Percentiles rank a stretch among this genome's conserved stretches.
Conservation (phyloP, 495 filamentous ascomycete genomes). For the Chaetomium tenue region DNA sequence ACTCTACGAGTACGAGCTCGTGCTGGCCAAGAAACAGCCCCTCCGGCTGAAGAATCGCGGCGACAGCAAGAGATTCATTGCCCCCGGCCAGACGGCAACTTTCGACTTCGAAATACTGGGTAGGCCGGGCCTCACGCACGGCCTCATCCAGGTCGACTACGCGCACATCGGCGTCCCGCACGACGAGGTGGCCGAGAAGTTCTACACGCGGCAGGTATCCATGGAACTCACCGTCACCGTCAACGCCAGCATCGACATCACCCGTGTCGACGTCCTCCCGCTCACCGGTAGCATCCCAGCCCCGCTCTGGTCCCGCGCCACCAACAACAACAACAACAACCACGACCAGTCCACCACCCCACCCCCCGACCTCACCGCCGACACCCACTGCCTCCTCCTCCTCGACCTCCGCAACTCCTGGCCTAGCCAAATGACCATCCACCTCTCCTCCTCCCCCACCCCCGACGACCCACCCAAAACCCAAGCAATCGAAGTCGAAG, state of each 20-base stretch:
- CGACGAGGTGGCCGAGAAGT: slow-evolving; percentile 63
- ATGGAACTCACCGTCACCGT: slow-evolving; percentile 85
- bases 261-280: slow-evolving; percentile 74
- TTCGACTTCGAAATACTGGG: slow-evolving; percentile 85
- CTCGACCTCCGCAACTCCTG: slow-evolving; percentile 87
- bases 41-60: slow-evolving; percentile 61
- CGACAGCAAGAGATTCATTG: slow-evolving; percentile 57
- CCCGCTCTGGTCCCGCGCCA: slow-evolving; percentile 44
- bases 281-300: slow-evolving; percentile 55
- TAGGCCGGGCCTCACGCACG: slow-evolving; percentile 79
- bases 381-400: slow-evolving; percentile 73
- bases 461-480: slow-evolving; percentile 23
- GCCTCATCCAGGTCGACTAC: slow-evolving; percentile 80
- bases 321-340: slow-evolving; percentile 27
- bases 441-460: slow-evolving; percentile 36
- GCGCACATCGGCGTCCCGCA: slow-evolving; percentile 64
- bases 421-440: slow-evolving; percentile 70
- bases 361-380: slow-evolving; percentile 33
- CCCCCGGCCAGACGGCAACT: slow-evolving; percentile 63
- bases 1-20: slow-evolving; percentile 79
- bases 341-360: slow-evolving; percentile 25
- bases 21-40: slow-evolving; percentile 70
- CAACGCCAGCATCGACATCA: slow-evolving; percentile 81
- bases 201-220: slow-evolving; percentile 80
- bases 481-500: slow-evolving; percentile 35